Evolutionary conservation across 2,329 filamentous ascomycete genomes (phyloP), one percentile per base, ranked within the genome.

Genomic region (Colletotrichum sp.): DNA sequence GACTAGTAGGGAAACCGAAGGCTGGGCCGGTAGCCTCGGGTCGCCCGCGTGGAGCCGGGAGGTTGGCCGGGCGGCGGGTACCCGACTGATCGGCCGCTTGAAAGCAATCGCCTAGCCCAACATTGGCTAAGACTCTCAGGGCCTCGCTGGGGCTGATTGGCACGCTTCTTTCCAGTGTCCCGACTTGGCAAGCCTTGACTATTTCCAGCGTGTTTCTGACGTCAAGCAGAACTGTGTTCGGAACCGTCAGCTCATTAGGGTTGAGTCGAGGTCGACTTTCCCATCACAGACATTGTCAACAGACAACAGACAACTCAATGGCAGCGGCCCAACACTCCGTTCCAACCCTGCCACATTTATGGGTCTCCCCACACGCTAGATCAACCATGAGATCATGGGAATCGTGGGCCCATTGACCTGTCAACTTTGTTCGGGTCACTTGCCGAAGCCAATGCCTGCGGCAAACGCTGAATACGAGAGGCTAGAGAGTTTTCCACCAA

Each of bases 311-410:
- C 55, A 52, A 39, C n/a, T 32, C n/a, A 15, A n/a, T 30, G 43
- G 34, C 36, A 66, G 22, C 43, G 43, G 43, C 52, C 62, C 55
- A 55, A n/a, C n/a, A 52, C 39, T 32, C 30, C 27, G 52, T 66
- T 25, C 39, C 25, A 16, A 61, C 52, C 70, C 72, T 18, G 62
- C 68, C 72, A 67, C 68, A 67, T 61, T 55, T 71, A 56, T 62
- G 68, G 72, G 68, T 25, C 52, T 39, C 55, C 32, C 55, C 6
- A 56, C 68, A 16, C 36, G 61, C 55, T 66, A 71, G 39, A 43
- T 56, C n/a, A 32, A 43, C 36, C 62, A 75, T 71, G 68, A 67
- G 72, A 75, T 71, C 60, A 71, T 71, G 48, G 27, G 58, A n/a
- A 12, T 39, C 52, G 68, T 75, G 67, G 67, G 55, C 27, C 52